Conservation (phyloP, 2,329 filamentous ascomycete species). For the Hymenoscyphus occultus region DNA sequence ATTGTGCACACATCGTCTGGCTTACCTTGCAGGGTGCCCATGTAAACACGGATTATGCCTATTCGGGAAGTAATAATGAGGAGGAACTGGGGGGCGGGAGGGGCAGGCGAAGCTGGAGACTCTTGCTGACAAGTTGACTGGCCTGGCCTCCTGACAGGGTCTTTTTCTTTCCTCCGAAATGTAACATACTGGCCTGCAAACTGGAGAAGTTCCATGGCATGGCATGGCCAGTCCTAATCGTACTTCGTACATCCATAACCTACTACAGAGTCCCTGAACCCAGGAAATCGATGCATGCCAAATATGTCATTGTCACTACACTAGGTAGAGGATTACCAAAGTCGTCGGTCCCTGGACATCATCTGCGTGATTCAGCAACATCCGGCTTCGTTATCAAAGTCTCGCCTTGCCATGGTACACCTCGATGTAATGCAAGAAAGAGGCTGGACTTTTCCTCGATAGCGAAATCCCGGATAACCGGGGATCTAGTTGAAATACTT, state of each 20-base stretch:
- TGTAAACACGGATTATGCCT: conserved; percentile 20
- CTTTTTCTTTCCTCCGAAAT: conserved; percentile 23
- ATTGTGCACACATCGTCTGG: not conserved
- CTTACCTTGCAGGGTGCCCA: conserved; percentile 25
- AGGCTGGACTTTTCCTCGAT: not conserved
- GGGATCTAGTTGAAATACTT: not conserved
- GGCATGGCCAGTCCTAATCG: not conserved
- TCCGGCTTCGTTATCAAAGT: not conserved
- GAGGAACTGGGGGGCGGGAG: not conserved
- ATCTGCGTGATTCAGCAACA: not conserved
- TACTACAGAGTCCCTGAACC: not conserved
- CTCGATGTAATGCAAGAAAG: not conserved
- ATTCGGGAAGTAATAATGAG: conserved; percentile 17
- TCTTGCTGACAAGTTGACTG: conserved; percentile 1
- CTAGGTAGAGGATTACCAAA: not conserved
- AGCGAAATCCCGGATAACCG: not conserved
- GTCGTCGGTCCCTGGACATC: not conserved
- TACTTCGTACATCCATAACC: not conserved
- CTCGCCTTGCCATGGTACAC: not conserved
- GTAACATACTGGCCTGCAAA: conserved; percentile 3
- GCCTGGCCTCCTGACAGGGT: conserved; percentile 8
- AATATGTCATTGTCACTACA: not conserved
- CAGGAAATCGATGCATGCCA: not conserved
- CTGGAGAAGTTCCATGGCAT: not conserved
- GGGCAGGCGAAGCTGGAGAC: conserved; percentile 3